Evolutionary conservation across 2,329 filamentous ascomycete genomes (phyloP), one percentile per base, ranked within the genome.

Genomic region (Diatrype stigma): DNA sequence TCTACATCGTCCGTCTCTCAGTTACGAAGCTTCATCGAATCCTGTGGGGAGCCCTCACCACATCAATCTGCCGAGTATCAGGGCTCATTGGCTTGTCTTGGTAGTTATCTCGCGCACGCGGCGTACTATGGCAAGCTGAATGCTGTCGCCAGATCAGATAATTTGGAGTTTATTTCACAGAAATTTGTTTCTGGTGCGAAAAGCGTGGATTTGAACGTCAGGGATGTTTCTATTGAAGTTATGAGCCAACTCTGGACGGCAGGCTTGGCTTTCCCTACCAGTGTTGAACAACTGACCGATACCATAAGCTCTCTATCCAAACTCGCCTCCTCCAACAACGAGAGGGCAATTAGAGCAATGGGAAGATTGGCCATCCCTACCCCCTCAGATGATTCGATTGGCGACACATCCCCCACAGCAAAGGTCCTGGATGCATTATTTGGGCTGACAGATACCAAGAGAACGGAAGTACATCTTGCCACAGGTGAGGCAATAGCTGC

Each of bases 401-500:
- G 61, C 1, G 64, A 70, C 2, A 61, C 67, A 2, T 63, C 61
- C 57, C 60, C 70, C 1, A 67, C 88, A 1, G 70, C 70, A 2
- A 71, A 76, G 10, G 80, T 96, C 6, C 70, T 90, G 12, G 77
- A 83, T 11, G 83, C 81, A 26, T 73, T 97, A 0, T 89, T 92
- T 64, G 78, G 78, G 10, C 75, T 97, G 3, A 87, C 95, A 60
- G 91, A 96, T 64, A 82, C 94, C 42, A 89, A 89, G 59, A 87
- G 91, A 59, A 82, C 89, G 0, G 93, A 97, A 66, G 80, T 92
- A 1, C 93, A 96, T 55, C 96, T 99, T 65, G 83, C 90, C 0
- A 84, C 96, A 26, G 94, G 94, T 14, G 92, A 96, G 66, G 90
- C 94, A 12, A 79, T 97, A 48, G 87, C 88, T 45, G 88, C 88